Evolutionary conservation across 2,329 filamentous ascomycete genomes (phyloP).

Genomic region (Zalaria obscura): DNA sequence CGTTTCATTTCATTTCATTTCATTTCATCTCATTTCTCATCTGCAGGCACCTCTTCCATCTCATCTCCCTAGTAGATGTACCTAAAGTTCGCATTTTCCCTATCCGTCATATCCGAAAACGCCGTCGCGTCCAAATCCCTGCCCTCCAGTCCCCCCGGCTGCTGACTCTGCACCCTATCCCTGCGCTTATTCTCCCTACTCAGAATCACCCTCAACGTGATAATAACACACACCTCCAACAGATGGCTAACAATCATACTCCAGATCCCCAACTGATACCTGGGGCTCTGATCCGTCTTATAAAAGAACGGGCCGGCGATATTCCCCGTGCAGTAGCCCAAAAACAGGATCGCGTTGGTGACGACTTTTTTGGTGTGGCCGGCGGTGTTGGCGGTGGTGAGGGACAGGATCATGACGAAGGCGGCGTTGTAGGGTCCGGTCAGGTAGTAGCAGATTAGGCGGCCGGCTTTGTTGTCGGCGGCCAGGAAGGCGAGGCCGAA

Average conservation of each 20-base stretch:
- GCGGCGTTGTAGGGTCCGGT: conserved; percentile 40
- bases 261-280: conserved; percentile 39
- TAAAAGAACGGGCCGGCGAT: conserved; percentile 52
- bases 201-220: conserved; percentile 31
- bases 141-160: conserved; percentile 31
- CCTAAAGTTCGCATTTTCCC: conserved; percentile 33
- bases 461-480: conserved; percentile 33
- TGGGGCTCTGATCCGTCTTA: conserved; percentile 36
- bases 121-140: conserved; percentile 36
- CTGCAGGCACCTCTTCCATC: too few relatives aligned
- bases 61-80: conserved; percentile 13
- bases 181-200: conserved; percentile 35
- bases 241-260: conserved; percentile 42
- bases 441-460: conserved; percentile 45
- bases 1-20: too few relatives aligned
- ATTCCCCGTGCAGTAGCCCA: conserved; percentile 47
- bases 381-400: conserved; percentile 33
- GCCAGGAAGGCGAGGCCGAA: conserved; percentile 44
- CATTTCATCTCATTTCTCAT: too few relatives aligned
- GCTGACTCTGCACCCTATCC: conserved; percentile 32
- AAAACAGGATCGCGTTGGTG: conserved; percentile 46
- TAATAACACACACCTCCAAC: conserved; percentile 34
- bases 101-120: conserved; percentile 39
- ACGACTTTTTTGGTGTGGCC: conserved; percentile 51
- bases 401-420: conserved; percentile 33